Evolutionary conservation across 2,329 filamentous ascomycete genomes (phyloP), one percentile per base, ranked within the genome.

Genomic region (Aureobasidium uvarum): DNA sequence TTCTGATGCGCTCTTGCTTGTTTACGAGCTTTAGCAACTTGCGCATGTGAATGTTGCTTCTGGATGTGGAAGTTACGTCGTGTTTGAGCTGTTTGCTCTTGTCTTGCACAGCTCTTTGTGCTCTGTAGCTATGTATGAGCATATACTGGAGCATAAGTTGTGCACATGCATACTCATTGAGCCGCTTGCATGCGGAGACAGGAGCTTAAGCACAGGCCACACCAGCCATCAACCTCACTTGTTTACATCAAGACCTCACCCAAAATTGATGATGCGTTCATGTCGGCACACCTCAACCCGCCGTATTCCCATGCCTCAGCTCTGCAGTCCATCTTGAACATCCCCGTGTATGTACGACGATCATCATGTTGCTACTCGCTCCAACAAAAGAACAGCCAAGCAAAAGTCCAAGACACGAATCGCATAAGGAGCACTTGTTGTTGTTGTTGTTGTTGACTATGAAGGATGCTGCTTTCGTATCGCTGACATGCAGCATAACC

Each of bases 1-100:
- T 20, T 20, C 7, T n/a, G 5, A 10, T n/a, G 20, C 16, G 54
- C 23, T 33, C 10, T 58, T 45, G 23, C 16, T 41, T 58, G 39
- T 45, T 58, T 45, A 36, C 52, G 52, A 55, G 14, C 36, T 58
- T 52, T 13, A 16, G 23, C 39, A n/a, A 28, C 16, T 41, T 25
- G 52, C 33, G 52, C 52, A 55, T 55, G 52, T 55, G 52, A 55
- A 55, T 55, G 51, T 52, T 54, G 54, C 54, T 58, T 58, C 54
- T 28, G 54, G 8, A 58, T 58, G 54, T 58, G 38, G 25, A 45
- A 58, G 54, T 58, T 58, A 58, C 54, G 54, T 58, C 54, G 54
- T 58, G 54, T 58, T 58, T 58, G 54, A 58, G 38, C 54, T 58
- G 54, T 58, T 58, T 58, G 39, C 54, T 33, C 54, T 20, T 45